These are phyloP conservation scores for Durio zibethinus DNA, from an alignment of 345 rosid species.

Conservation along the genomic window DNA sequence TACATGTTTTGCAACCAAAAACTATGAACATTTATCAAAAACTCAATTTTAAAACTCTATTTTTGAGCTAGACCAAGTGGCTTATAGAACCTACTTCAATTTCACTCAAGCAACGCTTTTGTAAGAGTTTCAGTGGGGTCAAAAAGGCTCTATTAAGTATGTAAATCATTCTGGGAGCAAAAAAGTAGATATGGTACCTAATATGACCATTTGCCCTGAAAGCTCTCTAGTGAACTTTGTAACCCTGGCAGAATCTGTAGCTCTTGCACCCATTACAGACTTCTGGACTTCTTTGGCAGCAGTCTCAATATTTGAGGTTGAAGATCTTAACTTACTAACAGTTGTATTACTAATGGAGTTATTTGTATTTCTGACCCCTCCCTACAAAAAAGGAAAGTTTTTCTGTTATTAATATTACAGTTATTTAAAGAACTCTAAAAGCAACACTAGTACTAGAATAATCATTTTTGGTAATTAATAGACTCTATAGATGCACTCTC, in stretches of 20 bases:
- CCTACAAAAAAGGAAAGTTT: slow-evolving; percentile 36
- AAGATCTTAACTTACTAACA: slow-evolving; percentile 44
- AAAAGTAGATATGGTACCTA: slow-evolving; percentile 48
- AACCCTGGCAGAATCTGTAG: slow-evolving; percentile 86
- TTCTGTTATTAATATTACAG: background rate
- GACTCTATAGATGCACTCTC: background rate
- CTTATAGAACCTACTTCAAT: background rate
- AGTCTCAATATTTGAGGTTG: slow-evolving; percentile 45
- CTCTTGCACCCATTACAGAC: slow-evolving; percentile 61
- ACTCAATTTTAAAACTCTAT: background rate
- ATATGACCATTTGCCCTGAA: slow-evolving; percentile 62
- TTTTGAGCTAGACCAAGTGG: background rate
- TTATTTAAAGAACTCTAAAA: background rate
- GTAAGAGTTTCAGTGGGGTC: background rate
- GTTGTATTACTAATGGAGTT: slow-evolving; percentile 37
- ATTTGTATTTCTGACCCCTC: slow-evolving; percentile 35
- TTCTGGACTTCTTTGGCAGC: slow-evolving; percentile 50
- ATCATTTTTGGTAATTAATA: background rate
- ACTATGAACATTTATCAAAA: background rate
- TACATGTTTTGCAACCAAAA: background rate
- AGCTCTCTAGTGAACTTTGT: slow-evolving; percentile 80
- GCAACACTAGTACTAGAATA: background rate
- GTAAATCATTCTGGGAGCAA: slow-evolving; percentile 1
- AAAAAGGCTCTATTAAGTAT: background rate
- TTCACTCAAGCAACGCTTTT: background rate